Conservation (phyloP, 2,329 filamentous ascomycete species). For the Fusarium globosum region DNA sequence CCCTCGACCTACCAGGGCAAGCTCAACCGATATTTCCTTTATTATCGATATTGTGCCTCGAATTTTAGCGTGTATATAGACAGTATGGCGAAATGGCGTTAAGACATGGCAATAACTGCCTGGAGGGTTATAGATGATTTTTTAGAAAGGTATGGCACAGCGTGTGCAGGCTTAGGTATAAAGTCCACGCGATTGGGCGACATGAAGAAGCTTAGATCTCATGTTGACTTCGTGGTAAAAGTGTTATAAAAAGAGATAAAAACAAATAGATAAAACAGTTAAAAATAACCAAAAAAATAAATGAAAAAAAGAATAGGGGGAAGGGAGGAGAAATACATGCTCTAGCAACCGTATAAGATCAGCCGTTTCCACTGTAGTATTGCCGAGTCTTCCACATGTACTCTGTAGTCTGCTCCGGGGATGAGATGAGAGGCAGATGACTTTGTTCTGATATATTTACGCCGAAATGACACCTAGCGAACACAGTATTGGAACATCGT, state of each 20-base stretch:
- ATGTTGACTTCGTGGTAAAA: neutral
- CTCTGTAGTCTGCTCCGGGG: neutral
- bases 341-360: neutral
- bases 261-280: neutral
- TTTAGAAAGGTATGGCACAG: neutral
- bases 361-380: neutral
- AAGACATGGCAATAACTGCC: neutral
- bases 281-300: neutral
- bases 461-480: neutral
- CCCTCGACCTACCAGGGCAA: neutral
- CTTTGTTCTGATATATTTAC: neutral
- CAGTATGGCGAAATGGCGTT: constrained; percentile 26
- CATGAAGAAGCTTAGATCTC: neutral
- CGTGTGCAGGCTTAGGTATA: neutral
- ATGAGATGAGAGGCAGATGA: neutral
- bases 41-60: neutral
- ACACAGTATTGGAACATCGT: neutral
- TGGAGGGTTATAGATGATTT: neutral
- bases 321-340: neutral
- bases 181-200: neutral
- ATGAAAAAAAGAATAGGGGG: neutral
- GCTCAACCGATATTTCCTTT: neutral
- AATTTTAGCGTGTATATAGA: neutral
- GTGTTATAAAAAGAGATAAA: neutral
- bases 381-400: neutral